These are phyloP conservation scores for Dothiorella sarmentorum DNA, from an alignment of 2,329 filamentous ascomycete species.

Conservation along the genomic window DNA sequence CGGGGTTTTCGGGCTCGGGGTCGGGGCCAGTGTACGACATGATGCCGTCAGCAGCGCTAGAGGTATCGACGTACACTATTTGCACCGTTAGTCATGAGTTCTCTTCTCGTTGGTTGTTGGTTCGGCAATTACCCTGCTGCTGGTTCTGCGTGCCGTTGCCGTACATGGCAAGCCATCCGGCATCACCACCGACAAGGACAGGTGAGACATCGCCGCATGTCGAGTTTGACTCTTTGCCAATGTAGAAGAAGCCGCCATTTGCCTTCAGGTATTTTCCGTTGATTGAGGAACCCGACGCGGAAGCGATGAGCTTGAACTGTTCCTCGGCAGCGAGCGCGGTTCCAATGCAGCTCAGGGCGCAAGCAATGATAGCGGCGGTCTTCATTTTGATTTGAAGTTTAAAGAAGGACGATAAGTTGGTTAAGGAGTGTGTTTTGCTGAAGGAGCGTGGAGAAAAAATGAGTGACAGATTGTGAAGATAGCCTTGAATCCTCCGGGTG, in stretches of 20 bases:
- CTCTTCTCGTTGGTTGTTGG: too few relatives aligned
- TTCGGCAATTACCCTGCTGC: background rate
- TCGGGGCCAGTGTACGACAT: background rate
- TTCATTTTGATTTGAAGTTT: background rate
- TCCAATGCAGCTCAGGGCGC: background rate
- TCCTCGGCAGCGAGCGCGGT: background rate
- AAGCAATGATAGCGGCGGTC: slow-evolving; percentile 1
- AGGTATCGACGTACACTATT: slow-evolving; percentile 5
- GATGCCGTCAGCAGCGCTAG: background rate
- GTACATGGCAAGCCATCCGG: background rate
- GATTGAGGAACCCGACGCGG: background rate
- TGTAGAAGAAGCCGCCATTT: background rate
- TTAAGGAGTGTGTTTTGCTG: too few relatives aligned
- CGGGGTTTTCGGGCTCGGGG: background rate
- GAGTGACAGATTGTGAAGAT: too few relatives aligned
- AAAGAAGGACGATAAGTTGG: background rate
- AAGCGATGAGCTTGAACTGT: background rate
- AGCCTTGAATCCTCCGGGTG: too few relatives aligned
- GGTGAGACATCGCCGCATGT: slow-evolving; percentile 1
- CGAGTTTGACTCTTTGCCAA: background rate
- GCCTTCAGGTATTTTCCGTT: background rate
- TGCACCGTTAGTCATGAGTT: background rate
- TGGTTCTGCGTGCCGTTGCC: background rate
- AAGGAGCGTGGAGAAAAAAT: too few relatives aligned
- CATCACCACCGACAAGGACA: background rate